Base-by-base conservation (phyloP, 2,329 filamentous ascomycete species). In the Basipetospora chlamydospora region DNA sequence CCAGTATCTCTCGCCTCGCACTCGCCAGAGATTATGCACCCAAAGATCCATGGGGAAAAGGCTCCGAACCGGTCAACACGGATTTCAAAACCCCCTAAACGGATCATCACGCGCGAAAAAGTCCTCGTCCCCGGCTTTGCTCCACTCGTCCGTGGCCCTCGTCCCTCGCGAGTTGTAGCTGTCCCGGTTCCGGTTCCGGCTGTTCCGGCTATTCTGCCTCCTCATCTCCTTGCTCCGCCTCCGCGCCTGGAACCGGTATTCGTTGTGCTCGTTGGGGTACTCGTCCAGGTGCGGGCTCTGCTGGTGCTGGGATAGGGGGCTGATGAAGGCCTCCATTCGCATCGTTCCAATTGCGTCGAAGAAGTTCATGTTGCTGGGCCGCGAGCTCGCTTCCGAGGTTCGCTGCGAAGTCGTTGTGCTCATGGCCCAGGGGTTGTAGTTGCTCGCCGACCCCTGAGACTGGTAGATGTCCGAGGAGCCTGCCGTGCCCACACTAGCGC, bases 261-360 rank as follows among this genome's bases (percentile, higher is more conserved):
- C 67, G 17, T 70, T 67, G 16, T 59, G 53, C 43, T 70, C 67
- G 37, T 66, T 60, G 0, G 61, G 58, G 28, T 60, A 55, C 10
- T 68, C 64, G 10, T 60, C 58, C 36, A 65, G 59, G 20, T 60
- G 58, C 3, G 59, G 59, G 42, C n/a, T n/a, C n/a, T n/a, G n/a
- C n/a, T n/a, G n/a, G n/a, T n/a, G n/a, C n/a, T 65, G 61, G 1
- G 69, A 61, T 9, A 77, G 53, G 1, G 74, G 74, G 46, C 66
- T 75, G 46, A 98, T 92, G 54, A 96, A 98, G 0, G 90, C 90
- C 56, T 96, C 88, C 88, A 98, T 96, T 20, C 90, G 76, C 32
- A 96, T 76, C 2, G 87, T 96, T 2, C 87, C 86, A 40, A 92
- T 79, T 1, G 81, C 81, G 47, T 92, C 86, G 50, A 90, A 90